Percentiles rank a stretch among this genome's conserved stretches.
These are phyloP conservation scores for Dipodascopsis uninucleata DNA, from an alignment of 805 yeast genomes.

Conservation along the genomic window DNA sequence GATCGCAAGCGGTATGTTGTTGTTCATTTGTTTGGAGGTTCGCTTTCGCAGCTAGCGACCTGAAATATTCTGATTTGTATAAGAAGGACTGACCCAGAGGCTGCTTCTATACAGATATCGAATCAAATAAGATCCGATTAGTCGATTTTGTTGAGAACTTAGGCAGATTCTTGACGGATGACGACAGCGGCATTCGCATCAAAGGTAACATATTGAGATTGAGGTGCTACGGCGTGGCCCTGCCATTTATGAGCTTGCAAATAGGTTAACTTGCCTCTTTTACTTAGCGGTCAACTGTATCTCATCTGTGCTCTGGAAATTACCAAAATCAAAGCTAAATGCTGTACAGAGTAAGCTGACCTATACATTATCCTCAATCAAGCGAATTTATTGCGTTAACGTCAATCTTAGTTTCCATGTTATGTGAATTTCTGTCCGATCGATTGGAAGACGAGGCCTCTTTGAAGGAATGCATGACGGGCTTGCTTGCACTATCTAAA, in stretches of 20 bases:
- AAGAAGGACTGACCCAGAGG: constrained; percentile 1
- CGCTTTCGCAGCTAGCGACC: not conserved
- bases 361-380: not conserved
- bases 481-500: constrained; percentile 49
- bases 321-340: constrained; percentile 36
- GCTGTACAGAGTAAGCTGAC: constrained; percentile 37
- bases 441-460: constrained; percentile 65
- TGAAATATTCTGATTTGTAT: not conserved
- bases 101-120: constrained; percentile 28
- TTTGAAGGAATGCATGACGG: constrained; percentile 50
- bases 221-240: not conserved
- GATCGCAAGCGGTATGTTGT: constrained; percentile 14
- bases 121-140: constrained; percentile 37
- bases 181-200: constrained; percentile 50
- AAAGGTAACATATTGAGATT: constrained; percentile 33
- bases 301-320: constrained; percentile 38
- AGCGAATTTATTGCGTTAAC: not conserved
- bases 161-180: constrained; percentile 62
- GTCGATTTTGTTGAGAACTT: constrained; percentile 54
- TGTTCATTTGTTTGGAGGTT: not conserved
- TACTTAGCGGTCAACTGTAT: constrained; percentile 43
- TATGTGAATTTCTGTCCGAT: constrained; percentile 52
- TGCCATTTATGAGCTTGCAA: too few species aligned
- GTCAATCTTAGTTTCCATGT: constrained; percentile 35
- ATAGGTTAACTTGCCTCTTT: not conserved